Base-by-base conservation (phyloP, 176 grass and related monocot species). In the Calamus simplicifolius region DNA sequence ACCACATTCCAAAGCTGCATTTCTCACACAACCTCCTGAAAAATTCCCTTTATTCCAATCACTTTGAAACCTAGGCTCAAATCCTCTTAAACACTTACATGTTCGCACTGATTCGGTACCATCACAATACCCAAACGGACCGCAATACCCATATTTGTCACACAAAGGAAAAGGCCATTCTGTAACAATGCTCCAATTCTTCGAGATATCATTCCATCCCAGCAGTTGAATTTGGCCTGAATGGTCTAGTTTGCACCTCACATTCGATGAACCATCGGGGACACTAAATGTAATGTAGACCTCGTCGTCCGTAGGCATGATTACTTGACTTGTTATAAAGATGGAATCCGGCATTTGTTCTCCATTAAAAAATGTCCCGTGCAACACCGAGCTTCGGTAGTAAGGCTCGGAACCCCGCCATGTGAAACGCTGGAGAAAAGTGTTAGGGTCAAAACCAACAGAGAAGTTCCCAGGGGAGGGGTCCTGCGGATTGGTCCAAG, bases 51-150 rank as follows among this genome's bases (percentile, higher is more conserved):
- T 48, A 6, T 66, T 25, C 63, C 63, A 66, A 1, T 51, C 50
- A 29, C 49, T 66, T 16, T 29, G 15, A 28, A 29, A 4, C 19
- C n/a, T 64, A 0, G 79, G 85, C 57, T 57, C 58, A 50, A 87
- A 87, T 25, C 85, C 79, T 29, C 82, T 71, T 6, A 82, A 55
- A 52, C 85, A 87, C 35, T 73, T 87, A 54, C 85, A 87, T 48
- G 49, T 19, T 10, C 71, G 50, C 14, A 54, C 18, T 16, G 23
- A 51, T 29, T 29, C 30, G n/a, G 13, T 79, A 55, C 25, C 63
- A 51, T 82, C 71, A 0, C 84, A 82, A 55, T 75, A 87, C 48
- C 71, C 63, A 2, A 56, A 79, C 18, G 71, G 71, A 60, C 79
- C 79, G 15, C 79, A 82, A 4, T 49, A 71, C 16, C 18, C 59